Conservation (phyloP, 2,329 filamentous ascomycete species). For the Onygenales sp. region DNA sequence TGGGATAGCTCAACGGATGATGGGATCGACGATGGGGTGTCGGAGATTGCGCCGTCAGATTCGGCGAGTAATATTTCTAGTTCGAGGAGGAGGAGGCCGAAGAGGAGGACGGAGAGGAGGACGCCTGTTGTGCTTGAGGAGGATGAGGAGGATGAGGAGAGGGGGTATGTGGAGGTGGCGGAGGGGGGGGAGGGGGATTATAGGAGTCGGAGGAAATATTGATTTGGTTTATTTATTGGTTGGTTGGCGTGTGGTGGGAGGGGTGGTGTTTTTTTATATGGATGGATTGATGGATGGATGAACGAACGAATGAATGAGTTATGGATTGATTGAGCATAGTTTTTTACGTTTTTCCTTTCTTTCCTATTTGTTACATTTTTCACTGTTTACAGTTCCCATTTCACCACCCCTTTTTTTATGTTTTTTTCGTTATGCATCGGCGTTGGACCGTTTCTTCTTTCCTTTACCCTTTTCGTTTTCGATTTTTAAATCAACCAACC, state of each 20-base stretch:
- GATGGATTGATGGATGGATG: background rate
- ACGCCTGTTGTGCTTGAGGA: slow-evolving; percentile 40
- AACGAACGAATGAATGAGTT: background rate
- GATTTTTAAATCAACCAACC: no score
- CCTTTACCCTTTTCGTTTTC: no score
- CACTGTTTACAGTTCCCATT: background rate
- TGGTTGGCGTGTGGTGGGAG: no score
- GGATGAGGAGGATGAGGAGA: slow-evolving; percentile 29
- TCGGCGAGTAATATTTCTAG: slow-evolving; percentile 41
- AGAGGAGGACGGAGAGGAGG: slow-evolving; percentile 38
- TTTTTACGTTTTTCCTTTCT: background rate
- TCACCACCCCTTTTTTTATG: background rate
- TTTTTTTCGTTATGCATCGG: background rate
- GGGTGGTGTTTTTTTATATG: background rate
- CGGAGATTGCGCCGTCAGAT: slow-evolving; percentile 38
- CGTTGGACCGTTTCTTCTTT: background rate
- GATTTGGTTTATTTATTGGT: background rate
- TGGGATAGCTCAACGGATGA: slow-evolving; percentile 37
- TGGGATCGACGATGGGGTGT: slow-evolving; percentile 35
- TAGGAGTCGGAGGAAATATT: slow-evolving; percentile 16
- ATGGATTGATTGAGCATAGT: background rate
- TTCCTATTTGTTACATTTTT: background rate
- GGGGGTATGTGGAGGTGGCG: slow-evolving; percentile 31
- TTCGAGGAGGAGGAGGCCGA: slow-evolving; percentile 33
- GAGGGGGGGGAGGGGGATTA: slow-evolving; percentile 15